Evolutionary conservation across 768 basidiomycete species (phyloP), one percentile per base, ranked within the genome.

Genomic region (Epithele typhae): DNA sequence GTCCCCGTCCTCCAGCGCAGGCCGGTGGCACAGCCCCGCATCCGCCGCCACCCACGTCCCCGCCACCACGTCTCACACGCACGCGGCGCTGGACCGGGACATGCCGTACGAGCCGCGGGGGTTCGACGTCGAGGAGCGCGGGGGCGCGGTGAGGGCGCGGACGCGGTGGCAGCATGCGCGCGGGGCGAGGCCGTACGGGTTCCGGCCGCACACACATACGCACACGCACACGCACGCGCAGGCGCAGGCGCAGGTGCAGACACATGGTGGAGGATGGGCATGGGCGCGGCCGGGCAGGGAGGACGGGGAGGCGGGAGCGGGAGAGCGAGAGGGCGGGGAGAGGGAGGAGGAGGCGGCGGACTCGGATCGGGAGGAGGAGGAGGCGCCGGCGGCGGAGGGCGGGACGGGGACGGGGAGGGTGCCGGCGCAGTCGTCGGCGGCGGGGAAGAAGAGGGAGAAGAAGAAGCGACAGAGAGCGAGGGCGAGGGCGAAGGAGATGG

Each of bases 401-500:
- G 18, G 35, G 35, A 8, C 35, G 12, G 35, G 30, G 30, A 9
- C 35, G 18, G 8, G 35, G 35, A n/a, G 35, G 18, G 8, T 14
- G 35, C 25, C 25, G 9, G 21, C 40, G 18, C 32, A 17, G 12
- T 44, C 41, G 15, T 10, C 32, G 15, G 30, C 42, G 22, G 45
- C 37, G 12, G 46, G 15, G 8, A 47, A 34, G 41, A 43, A 30
- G 30, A 32, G 51, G 17, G 51, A 47, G 41, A 34, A 43, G 32
- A 47, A 40, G 37, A 44, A 52, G 36, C 33, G 14, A 32, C 43
- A 46, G 33, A 43, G 24, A 23, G 45, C 51, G 1, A 43, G 38
- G 25, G 42, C 46, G 25, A 40, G 45, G 12, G 51, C 45, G 22
- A 52, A 47, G 15, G 51, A 40, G 5, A 46, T 43, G 24, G 49